Evolutionary conservation across 1,284 basidiomycete genomes (phyloP).

Genomic region (Nidula niveotomentosa): DNA sequence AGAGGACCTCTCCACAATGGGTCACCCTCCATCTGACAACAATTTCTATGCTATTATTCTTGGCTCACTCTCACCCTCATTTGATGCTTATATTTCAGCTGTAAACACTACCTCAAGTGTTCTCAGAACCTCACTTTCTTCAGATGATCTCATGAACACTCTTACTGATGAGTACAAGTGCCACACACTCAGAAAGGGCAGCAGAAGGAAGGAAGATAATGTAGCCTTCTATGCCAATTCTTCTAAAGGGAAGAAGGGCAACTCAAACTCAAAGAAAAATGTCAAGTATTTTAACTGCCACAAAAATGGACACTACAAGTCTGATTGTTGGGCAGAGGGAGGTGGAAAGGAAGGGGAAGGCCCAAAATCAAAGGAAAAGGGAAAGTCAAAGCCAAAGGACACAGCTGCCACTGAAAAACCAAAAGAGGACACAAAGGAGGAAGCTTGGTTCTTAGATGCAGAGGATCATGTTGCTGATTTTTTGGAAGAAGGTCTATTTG

Average conservation of each 20-base stretch:
- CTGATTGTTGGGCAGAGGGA: conserved; percentile 17
- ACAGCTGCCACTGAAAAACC: neutral
- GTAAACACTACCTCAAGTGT: conserved; percentile 20
- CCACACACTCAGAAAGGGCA: conserved; percentile 9
- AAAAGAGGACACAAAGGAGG: neutral
- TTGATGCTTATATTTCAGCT: conserved; percentile 20
- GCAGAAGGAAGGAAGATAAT: conserved; percentile 16
- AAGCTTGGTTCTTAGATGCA: neutral
- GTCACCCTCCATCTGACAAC: conserved; percentile 15
- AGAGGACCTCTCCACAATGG: conserved; percentile 22
- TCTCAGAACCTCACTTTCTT: conserved; percentile 11
- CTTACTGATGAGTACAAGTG: conserved; percentile 19
- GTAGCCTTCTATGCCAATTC: conserved; percentile 13
- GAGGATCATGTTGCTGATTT: neutral
- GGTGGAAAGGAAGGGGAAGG: conserved; percentile 22
- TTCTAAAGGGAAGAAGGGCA: conserved; percentile 4
- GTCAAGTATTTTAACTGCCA: neutral
- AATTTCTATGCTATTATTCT: conserved; percentile 22
- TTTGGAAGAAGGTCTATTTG: neutral
- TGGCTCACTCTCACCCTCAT: conserved; percentile 19
- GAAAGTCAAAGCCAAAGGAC: neutral
- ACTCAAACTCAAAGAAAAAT: conserved; percentile 9
- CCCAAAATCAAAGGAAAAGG: conserved; percentile 7
- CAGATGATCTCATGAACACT: conserved; percentile 16
- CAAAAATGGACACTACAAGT: neutral